Evolutionary conservation across 345 rosid species (phyloP), one percentile per base, ranked within the genome.

Genomic region (Populus tremula): DNA sequence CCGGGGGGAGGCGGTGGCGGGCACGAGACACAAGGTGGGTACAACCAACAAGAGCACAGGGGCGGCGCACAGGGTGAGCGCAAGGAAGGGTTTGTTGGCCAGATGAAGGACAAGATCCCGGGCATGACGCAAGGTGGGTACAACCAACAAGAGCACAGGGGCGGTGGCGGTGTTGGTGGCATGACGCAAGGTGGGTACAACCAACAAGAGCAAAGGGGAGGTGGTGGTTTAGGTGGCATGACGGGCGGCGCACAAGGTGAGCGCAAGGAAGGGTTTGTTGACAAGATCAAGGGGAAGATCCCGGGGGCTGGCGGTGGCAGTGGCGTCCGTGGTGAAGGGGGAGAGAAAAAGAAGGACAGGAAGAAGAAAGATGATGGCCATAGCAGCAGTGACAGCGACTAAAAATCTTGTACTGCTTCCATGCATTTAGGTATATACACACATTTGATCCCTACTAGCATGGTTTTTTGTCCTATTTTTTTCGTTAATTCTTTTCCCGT

Each of bases 371-470:
- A 33, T 76, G 76, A 84, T 85, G 88, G 92, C 88, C 84, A 89
- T 90, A 86, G 90, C 74, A 78, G 74, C 85, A 91, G 91, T 23
- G 95, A 88, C 84, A 90, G 93, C 49, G 93, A 90, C 69, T 91
- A 86, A 38, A 3, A 77, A 82, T 67, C 74, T 10, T 47, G 1
- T 21, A 10, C 16, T 53, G 2, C 53, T 29, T 56, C 67, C 1
- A 3, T 8, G 3, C 1, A 56, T n/a, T n/a, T n/a, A 56, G 63
- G 63, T 56, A 56, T 56, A 0, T n/a, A 23, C 10, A 56, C 29
- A 9, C 9, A 35, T 3, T 3, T 56, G 1, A 6, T 50, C n/a
- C 10, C 17, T 12, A 13, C 17, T 3, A 1, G 0, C 49, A 3
- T 45, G 2, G 4, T 45, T 12, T 13, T 13, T 12, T 45, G 45